Evolutionary conservation across 2,329 filamentous ascomycete genomes (phyloP), one percentile per base, ranked within the genome.

Genomic region (Apiospora aurea): DNA sequence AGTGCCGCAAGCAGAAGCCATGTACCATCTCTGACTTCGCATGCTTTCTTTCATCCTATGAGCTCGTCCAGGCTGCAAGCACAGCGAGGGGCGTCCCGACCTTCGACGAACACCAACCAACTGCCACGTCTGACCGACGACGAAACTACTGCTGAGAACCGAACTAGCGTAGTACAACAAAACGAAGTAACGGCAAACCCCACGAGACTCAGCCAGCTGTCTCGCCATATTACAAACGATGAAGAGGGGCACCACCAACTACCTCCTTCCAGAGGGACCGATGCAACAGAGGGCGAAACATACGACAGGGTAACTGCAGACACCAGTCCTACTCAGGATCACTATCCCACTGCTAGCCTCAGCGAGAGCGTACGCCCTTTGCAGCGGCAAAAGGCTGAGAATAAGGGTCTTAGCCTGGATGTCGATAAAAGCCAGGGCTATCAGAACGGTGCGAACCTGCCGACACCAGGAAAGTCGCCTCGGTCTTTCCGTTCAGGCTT

Each of bases 31-130:
- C 85, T 99, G 70, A 92, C 94, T 2, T 95, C 94, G 21, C 93
- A 96, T 79, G 96, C 94, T 70, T 98, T 99, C 84, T 97, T 97
- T 80, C 93, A 92, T 29, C 96, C 96, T 51, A 97, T 99, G 94
- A 98, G 95, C 83, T 97, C 96, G 34, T 95, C 97, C 81, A 93
- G 94, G 80, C 86, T 98, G 69, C 96, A 98, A 83, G 95, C 95
- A 71, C 96, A 98, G 82, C 88, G 96, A 81, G 91, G 92, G 74
- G 89, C 82, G 11, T 79, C 84, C 49, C 84, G 87, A 29, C 84
- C 86, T 7, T 76, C 81, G 18, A 85, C 79, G 24, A 38, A 18
- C 10, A 34, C 79, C 53, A 46, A 34, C 18, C 38, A 64, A 71
- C 83, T 85, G 64, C 79, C 78, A 34, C 80, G 81, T 29, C 78